phyloP scores from a whole-genome alignment of 2,329 filamentous ascomycete genomes.

The Paecilomyces formosus region DNA sequence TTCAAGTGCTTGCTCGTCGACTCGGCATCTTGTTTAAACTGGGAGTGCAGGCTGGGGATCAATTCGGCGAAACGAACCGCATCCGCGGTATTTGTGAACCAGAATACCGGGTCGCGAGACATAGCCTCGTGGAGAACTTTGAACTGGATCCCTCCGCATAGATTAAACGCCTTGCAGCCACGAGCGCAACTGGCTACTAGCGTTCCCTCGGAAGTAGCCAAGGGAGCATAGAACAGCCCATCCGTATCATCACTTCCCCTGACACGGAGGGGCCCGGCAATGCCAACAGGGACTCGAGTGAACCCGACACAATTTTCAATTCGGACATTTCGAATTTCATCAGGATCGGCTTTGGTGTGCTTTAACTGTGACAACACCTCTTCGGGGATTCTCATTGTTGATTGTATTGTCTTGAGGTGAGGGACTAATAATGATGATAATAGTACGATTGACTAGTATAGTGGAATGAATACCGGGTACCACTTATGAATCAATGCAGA shows the following conservation, averaged over 20 bases:
- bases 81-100: constrained; percentile 11
- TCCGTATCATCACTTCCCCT: neutral
- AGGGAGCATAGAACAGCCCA: constrained; percentile 13
- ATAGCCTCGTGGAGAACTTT: constrained; percentile 13
- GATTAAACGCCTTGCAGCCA: constrained; percentile 20
- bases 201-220: constrained; percentile 21
- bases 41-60: constrained; percentile 2
- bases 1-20: constrained; percentile 8
- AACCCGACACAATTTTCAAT: neutral
- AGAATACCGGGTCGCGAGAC: constrained; percentile 17
- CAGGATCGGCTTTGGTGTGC: neutral
- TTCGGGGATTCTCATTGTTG: too few species aligned
- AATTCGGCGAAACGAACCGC: constrained; percentile 12
- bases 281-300: neutral
- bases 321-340: neutral
- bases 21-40: constrained; percentile 2
- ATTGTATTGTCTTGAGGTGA: too few species aligned
- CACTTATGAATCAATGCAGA: too few species aligned
- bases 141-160: constrained; percentile 11
- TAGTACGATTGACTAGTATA: too few species aligned
- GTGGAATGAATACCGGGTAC: too few species aligned
- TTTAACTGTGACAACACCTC: neutral
- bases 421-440: too few species aligned
- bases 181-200: constrained; percentile 21
- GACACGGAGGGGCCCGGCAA: neutral